Base-by-base conservation (phyloP, 495 filamentous ascomycete genomes). In the Lindgomyces ingoldianus region DNA sequence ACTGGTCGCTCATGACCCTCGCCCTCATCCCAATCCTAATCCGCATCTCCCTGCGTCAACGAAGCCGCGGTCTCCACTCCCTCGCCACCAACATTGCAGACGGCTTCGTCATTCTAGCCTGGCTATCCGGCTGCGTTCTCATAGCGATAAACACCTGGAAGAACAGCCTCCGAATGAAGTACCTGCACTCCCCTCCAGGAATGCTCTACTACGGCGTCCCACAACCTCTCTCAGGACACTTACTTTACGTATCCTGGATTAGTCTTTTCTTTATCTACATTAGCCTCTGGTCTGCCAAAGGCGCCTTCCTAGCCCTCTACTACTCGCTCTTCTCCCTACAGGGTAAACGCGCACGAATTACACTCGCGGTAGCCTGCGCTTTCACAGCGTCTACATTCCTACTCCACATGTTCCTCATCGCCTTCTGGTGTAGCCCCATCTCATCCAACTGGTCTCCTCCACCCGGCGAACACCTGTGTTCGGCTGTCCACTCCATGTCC, bases 221-320 rank as follows among this genome's bases (percentile, higher is more conserved):
- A 4, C 8, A 55, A 11, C 12, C 44, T 24, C 63, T 61, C n/a
- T 59, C 67, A 30, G 66, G 62, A 19, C 70, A 72, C 39, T 51
- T 72, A 16, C 64, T 72, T 16, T 64, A 75, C 57, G 73, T 76
- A 36, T 76, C 74, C n/a, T 76, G 73, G 73, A 68, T 75, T 48
- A 70, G 65, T 12, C 68, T 76, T 18, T 75, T 71, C 57, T 76
- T 75, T 64, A 75, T 76, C 53, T 76, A 76, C 64, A 74, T 75
- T 46, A 57, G 53, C 4, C 70, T 75, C 4, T 76, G 74, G 74
- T 50, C 62, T 9, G 59, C 64, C 47, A 76, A 75, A 65, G 72
- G 71, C 46, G 73, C 70, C 3, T 73, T 76, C 33, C 61, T 76
- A 22, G 73, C 73, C 4, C 73, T 76, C 54, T 76, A 75, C 62